Evolutionary conservation across 1,284 basidiomycete species (phyloP).

Genomic region (Caloboletus firmus): DNA sequence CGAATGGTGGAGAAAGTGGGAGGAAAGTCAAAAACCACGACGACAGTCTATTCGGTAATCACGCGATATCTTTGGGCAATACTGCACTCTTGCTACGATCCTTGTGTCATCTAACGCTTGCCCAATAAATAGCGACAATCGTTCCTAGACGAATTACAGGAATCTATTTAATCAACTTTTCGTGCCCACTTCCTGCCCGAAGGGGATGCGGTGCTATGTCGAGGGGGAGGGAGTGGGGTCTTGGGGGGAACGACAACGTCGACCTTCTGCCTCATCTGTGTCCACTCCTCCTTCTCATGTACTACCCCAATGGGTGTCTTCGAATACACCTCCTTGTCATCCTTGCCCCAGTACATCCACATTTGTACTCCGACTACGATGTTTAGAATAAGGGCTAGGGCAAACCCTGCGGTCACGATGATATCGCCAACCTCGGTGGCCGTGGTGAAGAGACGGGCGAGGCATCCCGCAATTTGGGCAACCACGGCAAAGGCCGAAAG

Average conservation of each 20-base stretch:
- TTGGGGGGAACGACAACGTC: conserved; percentile 44
- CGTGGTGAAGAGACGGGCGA: conserved; percentile 89
- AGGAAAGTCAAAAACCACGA: conserved; percentile 22
- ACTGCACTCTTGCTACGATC: background rate
- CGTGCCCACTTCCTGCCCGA: conserved; percentile 66
- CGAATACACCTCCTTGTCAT: conserved; percentile 39
- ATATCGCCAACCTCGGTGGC: conserved; percentile 80
- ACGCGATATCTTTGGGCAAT: background rate
- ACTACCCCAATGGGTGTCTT: conserved; percentile 21
- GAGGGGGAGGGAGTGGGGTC: conserved; percentile 42
- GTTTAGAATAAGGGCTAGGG: conserved; percentile 78
- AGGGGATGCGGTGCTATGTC: conserved; percentile 37
- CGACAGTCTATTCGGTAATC: conserved; percentile 7
- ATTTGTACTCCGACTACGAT: conserved; percentile 78
- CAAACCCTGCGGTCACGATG: conserved; percentile 79
- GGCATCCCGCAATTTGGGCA: conserved; percentile 79
- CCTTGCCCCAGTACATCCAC: conserved; percentile 77
- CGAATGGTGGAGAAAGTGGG: conserved; percentile 35
- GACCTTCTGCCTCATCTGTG: conserved; percentile 35
- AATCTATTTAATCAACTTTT: conserved; percentile 57
- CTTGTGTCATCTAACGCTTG: background rate
- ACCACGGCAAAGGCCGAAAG: conserved; percentile 87
- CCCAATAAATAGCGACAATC: conserved; percentile 18
- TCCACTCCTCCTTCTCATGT: conserved; percentile 34
- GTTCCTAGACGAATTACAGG: conserved; percentile 13